Base-by-base conservation (phyloP, 2,329 filamentous ascomycete species). In the Lasiodiplodia hormozganensis region DNA sequence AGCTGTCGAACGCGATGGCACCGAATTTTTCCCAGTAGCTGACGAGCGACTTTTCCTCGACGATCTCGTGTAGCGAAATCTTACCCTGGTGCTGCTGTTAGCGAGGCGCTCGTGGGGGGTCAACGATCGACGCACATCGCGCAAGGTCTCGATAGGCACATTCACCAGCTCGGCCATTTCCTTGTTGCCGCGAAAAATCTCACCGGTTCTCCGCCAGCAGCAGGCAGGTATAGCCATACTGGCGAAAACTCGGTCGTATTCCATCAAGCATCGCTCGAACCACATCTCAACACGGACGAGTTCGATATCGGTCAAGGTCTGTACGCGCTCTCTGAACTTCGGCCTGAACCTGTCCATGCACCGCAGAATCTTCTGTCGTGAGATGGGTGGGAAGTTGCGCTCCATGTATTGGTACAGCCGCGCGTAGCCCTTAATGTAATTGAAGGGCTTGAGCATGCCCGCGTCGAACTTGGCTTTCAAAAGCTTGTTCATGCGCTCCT, bases 1-100 rank as follows among this genome's bases (percentile, higher is more conserved):
- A 90, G 68, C 91, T 89, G 77, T 99, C 96, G 80, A 99, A 99
- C 11, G 96, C 96, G 74, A 99, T 98, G 5, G 94, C 95, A 62
- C 95, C 94, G 76, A 99, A 99, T 76, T 99, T 97, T 81, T 99
- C 96, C 96, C 96, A 99, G 76, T 99, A 99, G 74, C 93, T 92
- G 67, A 98, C 96, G 70, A 97, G 88, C 51, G 94, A 96, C 70
- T 97, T 93, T 82, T 99, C 96, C 2, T 93, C 94, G 54, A 99
- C 88, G 71, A 99, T 96, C 78, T 99, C 94, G 78, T 99, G 96
- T 58, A 99, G 87, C 14, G 96, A 93, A 71, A 98, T 90, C 75
- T 96, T 96, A 70, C 96, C 96, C 94, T 97, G 70, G n/a, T 47
- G 43, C 21, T 58, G 11, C 8, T 40, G 21, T 77, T 67, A 76